phyloP scores from a whole-genome alignment of 164 flowering plant species.

The Malania oleifera region DNA sequence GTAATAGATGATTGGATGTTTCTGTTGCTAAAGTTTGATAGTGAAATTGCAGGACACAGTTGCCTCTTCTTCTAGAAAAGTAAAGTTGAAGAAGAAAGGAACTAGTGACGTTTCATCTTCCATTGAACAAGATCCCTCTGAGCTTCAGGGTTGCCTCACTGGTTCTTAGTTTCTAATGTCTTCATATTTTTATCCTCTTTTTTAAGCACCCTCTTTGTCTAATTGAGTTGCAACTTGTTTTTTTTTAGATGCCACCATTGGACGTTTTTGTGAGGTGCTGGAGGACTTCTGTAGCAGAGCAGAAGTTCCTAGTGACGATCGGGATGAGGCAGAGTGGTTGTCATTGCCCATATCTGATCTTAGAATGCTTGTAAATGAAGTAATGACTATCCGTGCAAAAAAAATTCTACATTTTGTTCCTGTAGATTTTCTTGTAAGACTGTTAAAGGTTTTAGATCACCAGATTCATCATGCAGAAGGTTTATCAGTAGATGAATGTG shows the following conservation, averaged over 20 bases:
- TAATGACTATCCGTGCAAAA: slow-evolving; percentile 64
- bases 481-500: slow-evolving; percentile 66
- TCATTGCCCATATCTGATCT: slow-evolving; percentile 56
- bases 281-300: slow-evolving; percentile 76
- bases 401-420: slow-evolving; percentile 76
- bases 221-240: not conserved
- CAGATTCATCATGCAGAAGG: slow-evolving; percentile 91
- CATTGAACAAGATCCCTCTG: slow-evolving; percentile 37
- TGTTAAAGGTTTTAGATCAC: slow-evolving; percentile 69
- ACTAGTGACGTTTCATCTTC: slow-evolving; percentile 25
- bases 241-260: slow-evolving; percentile 48
- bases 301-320: slow-evolving; percentile 64
- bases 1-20: not conserved
- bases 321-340: slow-evolving; percentile 67
- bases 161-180: not conserved
- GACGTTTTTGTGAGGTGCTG: slow-evolving; percentile 55
- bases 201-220: not conserved
- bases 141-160: slow-evolving; percentile 55
- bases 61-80: slow-evolving; percentile 40
- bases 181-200: not conserved
- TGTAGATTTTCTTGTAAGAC: slow-evolving; percentile 61
- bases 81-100: slow-evolving; percentile 57
- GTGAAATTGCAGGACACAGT: slow-evolving; percentile 48
- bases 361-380: slow-evolving; percentile 60
- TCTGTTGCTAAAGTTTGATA: slow-evolving; percentile 12